These are phyloP conservation scores for Pseudozyma tsukubaensis DNA, from an alignment of 1,284 basidiomycete genomes.

Conservation along the genomic window DNA sequence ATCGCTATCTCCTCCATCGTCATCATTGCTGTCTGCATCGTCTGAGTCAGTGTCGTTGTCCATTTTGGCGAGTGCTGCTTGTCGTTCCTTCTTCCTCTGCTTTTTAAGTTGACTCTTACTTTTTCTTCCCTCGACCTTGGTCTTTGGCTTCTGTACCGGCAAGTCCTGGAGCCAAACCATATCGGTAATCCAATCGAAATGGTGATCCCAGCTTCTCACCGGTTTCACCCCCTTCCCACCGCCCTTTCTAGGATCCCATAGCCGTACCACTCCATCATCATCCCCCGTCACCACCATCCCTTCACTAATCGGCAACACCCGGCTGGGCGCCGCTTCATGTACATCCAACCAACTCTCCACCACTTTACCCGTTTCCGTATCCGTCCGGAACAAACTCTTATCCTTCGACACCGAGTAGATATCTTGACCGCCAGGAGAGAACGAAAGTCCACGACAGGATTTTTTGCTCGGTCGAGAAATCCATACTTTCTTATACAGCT, in stretches of 20 bases:
- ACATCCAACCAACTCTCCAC: slow-evolving; percentile 76
- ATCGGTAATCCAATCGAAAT: slow-evolving; percentile 95
- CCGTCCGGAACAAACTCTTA: slow-evolving; percentile 75
- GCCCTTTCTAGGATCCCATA: slow-evolving; percentile 85
- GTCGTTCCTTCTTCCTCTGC: slow-evolving; percentile 13
- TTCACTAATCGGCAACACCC: slow-evolving; percentile 81
- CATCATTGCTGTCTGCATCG: slow-evolving; percentile 7
- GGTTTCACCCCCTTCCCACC: slow-evolving; percentile 20
- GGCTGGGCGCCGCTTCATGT: slow-evolving; percentile 76
- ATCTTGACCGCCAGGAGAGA: slow-evolving; percentile 22
- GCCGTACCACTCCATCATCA: slow-evolving; percentile 91
- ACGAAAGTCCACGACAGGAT: slow-evolving; percentile 56
- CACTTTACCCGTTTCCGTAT: slow-evolving; percentile 74
- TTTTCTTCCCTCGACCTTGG: slow-evolving; percentile 34
- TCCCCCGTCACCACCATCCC: slow-evolving; percentile 85
- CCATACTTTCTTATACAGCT: slow-evolving; percentile 53
- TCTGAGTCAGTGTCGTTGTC: slow-evolving; percentile 1
- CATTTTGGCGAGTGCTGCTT: not conserved
- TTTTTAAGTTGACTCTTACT: slow-evolving; percentile 25
- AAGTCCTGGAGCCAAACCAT: slow-evolving; percentile 76
- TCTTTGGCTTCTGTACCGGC: slow-evolving; percentile 31
- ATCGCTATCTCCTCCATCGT: too few species aligned
- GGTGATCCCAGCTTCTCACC: slow-evolving; percentile 81
- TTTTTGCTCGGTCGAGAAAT: slow-evolving; percentile 52
- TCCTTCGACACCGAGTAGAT: slow-evolving; percentile 87